A percentile compares a stretch with the other conserved stretches of the same genome.
These are phyloP conservation scores for Martiniozyma asiatica DNA, from an alignment of 1,139 yeast species.

Conservation along the genomic window DNA sequence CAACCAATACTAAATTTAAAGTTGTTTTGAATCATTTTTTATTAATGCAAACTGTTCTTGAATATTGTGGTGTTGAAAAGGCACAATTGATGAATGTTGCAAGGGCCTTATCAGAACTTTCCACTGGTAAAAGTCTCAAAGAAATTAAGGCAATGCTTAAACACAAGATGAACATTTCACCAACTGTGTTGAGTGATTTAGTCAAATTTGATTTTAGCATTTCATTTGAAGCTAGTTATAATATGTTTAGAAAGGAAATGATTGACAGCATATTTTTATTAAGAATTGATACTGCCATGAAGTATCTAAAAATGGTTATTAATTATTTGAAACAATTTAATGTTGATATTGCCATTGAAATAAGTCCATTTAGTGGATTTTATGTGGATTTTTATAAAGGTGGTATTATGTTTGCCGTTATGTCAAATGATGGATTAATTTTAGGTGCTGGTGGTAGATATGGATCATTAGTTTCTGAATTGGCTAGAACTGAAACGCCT, in stretches of 20 bases:
- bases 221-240: conserved; percentile 51
- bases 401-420: conserved; percentile 80
- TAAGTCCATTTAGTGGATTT: conserved; percentile 72
- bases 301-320: conserved; percentile 46
- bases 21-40: conserved; percentile 72
- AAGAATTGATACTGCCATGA: conserved; percentile 50
- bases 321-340: conserved; percentile 46
- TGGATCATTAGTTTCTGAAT: conserved; percentile 54
- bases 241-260: conserved; percentile 56
- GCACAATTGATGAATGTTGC: conserved; percentile 61
- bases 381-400: conserved; percentile 65
- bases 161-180: conserved; percentile 61
- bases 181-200: conserved; percentile 71
- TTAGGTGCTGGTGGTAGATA: conserved; percentile 91
- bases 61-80: conserved; percentile 66
- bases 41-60: conserved; percentile 60
- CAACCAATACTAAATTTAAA: conserved; percentile 39
- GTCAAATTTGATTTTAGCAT: conserved; percentile 68
- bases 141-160: conserved; percentile 57
- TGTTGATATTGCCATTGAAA: conserved; percentile 30
- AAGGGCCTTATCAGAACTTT: conserved; percentile 61
- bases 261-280: conserved; percentile 58
- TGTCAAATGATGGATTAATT: conserved; percentile 44
- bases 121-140: conserved; percentile 47
- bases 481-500: conserved; percentile 33